These are phyloP conservation scores for Agrocybe chaxingu DNA, from an alignment of 768 basidiomycete genomes.

Conservation along the genomic window DNA sequence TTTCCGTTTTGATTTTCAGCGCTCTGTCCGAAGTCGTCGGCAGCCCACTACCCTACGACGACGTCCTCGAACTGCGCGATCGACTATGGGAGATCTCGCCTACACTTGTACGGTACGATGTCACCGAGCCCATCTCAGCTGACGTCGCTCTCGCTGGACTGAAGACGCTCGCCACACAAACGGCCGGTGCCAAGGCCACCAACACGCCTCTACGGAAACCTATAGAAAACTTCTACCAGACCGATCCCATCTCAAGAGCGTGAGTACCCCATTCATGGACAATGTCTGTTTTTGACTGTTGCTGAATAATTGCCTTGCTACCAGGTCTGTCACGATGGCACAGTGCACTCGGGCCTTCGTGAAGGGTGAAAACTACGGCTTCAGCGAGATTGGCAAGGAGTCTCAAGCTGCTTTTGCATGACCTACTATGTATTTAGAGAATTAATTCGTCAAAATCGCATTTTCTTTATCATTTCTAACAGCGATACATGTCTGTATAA, in stretches of 20 bases:
- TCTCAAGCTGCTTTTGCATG: constrained; percentile 44
- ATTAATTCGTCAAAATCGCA: constrained; percentile 12
- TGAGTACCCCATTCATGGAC: constrained; percentile 39
- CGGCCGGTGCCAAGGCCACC: constrained; percentile 53
- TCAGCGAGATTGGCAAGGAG: constrained; percentile 45
- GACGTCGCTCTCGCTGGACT: constrained; percentile 74
- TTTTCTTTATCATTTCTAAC: constrained; percentile 1
- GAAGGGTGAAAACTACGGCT: constrained; percentile 64
- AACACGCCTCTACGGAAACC: constrained; percentile 70
- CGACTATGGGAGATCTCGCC: constrained; percentile 98
- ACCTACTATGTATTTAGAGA: constrained; percentile 21
- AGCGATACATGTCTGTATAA: too few relatives aligned
- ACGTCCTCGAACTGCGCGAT: constrained; percentile 78
- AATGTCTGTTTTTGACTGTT: not conserved
- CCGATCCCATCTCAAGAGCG: constrained; percentile 92
- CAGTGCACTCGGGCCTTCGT: constrained; percentile 88
- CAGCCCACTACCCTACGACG: constrained; percentile 82
- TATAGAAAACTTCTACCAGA: constrained; percentile 92
- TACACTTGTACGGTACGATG: constrained; percentile 81
- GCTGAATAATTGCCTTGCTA: constrained; percentile 3
- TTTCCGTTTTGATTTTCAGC: constrained; percentile 30
- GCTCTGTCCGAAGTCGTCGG: constrained; percentile 90
- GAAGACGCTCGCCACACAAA: constrained; percentile 48
- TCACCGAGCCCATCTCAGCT: constrained; percentile 69
- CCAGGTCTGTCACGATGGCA: constrained; percentile 92